Conservation (phyloP, 495 filamentous ascomycete genomes). For the Xylona heveae region DNA sequence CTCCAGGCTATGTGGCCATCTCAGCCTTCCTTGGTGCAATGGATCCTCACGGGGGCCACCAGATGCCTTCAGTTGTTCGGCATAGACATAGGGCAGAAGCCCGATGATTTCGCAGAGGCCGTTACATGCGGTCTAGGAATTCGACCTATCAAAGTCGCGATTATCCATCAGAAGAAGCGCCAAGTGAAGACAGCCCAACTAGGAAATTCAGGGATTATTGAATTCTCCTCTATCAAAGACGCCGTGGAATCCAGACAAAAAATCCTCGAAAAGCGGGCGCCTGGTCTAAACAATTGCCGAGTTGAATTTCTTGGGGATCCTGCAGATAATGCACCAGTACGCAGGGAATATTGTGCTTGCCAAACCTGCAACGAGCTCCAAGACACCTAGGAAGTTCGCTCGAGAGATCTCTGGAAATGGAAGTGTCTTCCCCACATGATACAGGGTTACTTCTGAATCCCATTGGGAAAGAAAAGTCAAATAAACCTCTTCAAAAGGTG, state of each 20-base stretch:
- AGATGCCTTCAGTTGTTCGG: slow-evolving; percentile 1
- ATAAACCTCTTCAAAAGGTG: too few species aligned
- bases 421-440: too few species aligned
- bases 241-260: slow-evolving; percentile 3
- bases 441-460: too few species aligned
- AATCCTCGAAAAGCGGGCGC: too few species aligned
- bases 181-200: slow-evolving; percentile 2
- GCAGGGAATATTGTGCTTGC: too few species aligned
- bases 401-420: too few species aligned
- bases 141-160: slow-evolving; percentile 3
- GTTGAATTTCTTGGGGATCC: too few species aligned
- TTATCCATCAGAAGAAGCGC: slow-evolving; percentile 1
- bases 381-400: too few species aligned
- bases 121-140: not conserved
- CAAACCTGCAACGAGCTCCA: too few species aligned
- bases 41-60: not conserved
- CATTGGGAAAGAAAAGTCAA: too few species aligned
- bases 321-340: too few species aligned
- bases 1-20: not conserved
- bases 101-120: slow-evolving; percentile 1
- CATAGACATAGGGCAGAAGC: slow-evolving; percentile 3
- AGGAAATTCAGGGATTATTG: slow-evolving; percentile 5
- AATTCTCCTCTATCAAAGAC: slow-evolving; percentile 5
- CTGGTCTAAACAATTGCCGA: too few species aligned
- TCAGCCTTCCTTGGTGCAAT: not conserved